Base-by-base conservation (phyloP, 768 basidiomycete species). In the Lactarius tabidus region DNA sequence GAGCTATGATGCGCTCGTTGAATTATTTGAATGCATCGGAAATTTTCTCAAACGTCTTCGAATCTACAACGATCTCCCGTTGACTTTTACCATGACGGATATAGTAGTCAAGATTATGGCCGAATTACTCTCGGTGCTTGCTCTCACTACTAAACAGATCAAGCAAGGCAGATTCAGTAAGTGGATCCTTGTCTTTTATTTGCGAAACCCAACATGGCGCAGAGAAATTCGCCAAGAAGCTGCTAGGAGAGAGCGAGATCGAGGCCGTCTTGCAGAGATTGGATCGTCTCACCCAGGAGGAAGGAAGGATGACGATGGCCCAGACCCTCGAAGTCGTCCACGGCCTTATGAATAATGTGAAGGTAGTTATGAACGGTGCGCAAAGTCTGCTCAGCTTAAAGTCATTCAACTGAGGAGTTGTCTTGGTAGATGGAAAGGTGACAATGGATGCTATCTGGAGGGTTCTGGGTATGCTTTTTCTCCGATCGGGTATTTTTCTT, bases 281-380 rank as follows among this genome's bases (percentile, higher is more conserved):
- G 41, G 58, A 59, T 23, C 43, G 58, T n/a, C 58, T 59, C 29
- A 59, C 58, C 20, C 58, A 59, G 10, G 58, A 59, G 29, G 58
- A 59, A 48, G 45, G 43, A 26, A 43, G 43, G 6, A 17, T 59
- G 29, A 59, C 58, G 1, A 41, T 10, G 28, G 43, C 17, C 5
- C 58, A 48, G 10, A 59, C 58, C 10, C 43, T 59, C 20, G 58
- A 45, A 33, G 58, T 59, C 18, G 43, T 59, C n/a, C 58, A 59
- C 12, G 29, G 36, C 9, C 20, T 59, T 15, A 31, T 59, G 12
- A 26, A 35, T 31, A 59, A 59, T 26, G 12, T 59, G 43, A 59
- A 59, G 31, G 33, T 51, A 8, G 59, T 59, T n/a, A 51, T 59
- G 59, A 29, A 59, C 33, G 59, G 59, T 59, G 17, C n/a, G 59